Evolutionary conservation across 129 eudicot species (phyloP).

Genomic region (Erigeron canadensis): DNA sequence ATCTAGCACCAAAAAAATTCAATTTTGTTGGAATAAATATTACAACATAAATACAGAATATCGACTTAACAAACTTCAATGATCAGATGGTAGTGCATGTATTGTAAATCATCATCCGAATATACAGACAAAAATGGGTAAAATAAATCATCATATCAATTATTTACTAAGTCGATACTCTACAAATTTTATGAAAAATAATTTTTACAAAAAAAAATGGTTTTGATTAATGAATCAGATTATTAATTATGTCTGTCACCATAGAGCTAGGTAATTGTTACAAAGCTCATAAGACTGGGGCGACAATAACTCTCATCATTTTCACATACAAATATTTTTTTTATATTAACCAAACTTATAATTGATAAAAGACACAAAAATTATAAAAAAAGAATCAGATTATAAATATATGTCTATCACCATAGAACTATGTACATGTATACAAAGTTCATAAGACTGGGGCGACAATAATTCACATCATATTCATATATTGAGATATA

Average conservation of each 20-base stretch:
- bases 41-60: no score
- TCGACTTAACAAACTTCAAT: conserved; percentile 8
- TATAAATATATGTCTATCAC: conserved; percentile 31
- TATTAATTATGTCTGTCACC: conserved; percentile 14
- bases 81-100: conserved; percentile 99
- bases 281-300: conserved; percentile 44
- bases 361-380: background rate
- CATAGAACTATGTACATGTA: conserved; percentile 21
- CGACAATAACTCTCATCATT: conserved; percentile 43
- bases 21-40: no score
- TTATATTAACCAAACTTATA: background rate
- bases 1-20: no score
- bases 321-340: background rate
- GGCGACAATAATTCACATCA: conserved; percentile 66
- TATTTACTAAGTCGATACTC: background rate
- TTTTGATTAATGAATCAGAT: background rate
- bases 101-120: conserved; percentile 48
- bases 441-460: conserved; percentile 50
- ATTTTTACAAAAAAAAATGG: background rate
- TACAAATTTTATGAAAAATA: background rate
- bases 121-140: conserved; percentile 31
- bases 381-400: conserved; percentile 18
- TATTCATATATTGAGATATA: background rate
- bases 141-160: conserved; percentile 31
- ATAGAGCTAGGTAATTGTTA: background rate